Conservation (phyloP, 1,284 basidiomycete species). For the Exobasidium cylindrosporum region DNA sequence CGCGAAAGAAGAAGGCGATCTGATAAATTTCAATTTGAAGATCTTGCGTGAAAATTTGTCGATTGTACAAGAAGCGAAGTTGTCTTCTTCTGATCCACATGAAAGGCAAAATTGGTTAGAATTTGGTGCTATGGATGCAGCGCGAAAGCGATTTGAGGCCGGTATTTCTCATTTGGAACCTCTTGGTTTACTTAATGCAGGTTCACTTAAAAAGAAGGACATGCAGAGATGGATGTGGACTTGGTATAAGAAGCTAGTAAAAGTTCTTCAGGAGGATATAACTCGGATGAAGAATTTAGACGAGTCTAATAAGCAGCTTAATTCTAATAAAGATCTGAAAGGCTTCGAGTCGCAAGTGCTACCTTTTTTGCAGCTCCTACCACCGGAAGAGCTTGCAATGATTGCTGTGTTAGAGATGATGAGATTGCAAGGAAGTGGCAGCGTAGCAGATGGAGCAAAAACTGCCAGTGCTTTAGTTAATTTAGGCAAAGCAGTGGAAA, state of each 20-base stretch:
- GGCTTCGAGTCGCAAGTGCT: constrained; percentile 18
- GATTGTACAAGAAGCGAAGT: constrained; percentile 40
- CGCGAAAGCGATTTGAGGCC: constrained; percentile 44
- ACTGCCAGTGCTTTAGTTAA: constrained; percentile 77
- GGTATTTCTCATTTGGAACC: constrained; percentile 39
- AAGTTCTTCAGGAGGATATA: constrained; percentile 31
- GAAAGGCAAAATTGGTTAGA: constrained; percentile 54
- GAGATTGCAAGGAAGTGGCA: constrained; percentile 74
- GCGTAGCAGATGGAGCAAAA: constrained; percentile 82
- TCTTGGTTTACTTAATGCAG: constrained; percentile 36
- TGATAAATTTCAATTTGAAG: constrained; percentile 44
- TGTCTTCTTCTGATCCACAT: constrained; percentile 36
- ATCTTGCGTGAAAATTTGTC: constrained; percentile 45
- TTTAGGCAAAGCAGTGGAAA: constrained; percentile 82
- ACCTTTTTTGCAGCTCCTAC: constrained; percentile 74
- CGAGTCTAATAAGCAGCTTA: neutral
- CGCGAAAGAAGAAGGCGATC: constrained; percentile 13
- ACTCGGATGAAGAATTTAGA: constrained; percentile 16
- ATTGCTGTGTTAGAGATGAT: constrained; percentile 88
- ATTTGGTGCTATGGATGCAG: constrained; percentile 47
- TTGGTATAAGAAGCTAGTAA: constrained; percentile 47
- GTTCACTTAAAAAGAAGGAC: constrained; percentile 33
- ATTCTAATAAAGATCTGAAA: neutral
- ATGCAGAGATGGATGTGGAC: constrained; percentile 54
- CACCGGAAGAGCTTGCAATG: constrained; percentile 75